A percentile compares a stretch with the other conserved stretches of the same genome.
Evolutionary conservation across 108 stramenopile species (phyloP).

Genomic region (Nitzschia sp.): DNA sequence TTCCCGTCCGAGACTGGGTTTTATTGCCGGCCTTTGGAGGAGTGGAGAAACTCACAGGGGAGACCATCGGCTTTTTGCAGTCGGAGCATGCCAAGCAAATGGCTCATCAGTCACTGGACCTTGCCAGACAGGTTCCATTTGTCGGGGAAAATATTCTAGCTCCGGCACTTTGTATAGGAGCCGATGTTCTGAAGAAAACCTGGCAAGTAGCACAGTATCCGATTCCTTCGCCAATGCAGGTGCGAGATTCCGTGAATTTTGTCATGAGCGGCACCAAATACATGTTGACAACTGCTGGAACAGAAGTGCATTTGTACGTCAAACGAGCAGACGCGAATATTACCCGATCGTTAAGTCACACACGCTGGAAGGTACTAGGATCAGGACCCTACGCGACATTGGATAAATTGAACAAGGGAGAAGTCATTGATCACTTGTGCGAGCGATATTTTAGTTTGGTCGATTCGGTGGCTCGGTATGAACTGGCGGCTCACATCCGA

Average conservation of each 20-base stretch:
- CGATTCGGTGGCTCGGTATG: constrained; percentile 53
- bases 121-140: constrained; percentile 46
- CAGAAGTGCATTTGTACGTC: constrained; percentile 52
- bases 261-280: constrained; percentile 53
- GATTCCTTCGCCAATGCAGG: constrained; percentile 47
- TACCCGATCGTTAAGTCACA: constrained; percentile 54
- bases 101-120: constrained; percentile 33
- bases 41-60: constrained; percentile 38
- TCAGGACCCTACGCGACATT: constrained; percentile 63
- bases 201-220: constrained; percentile 65
- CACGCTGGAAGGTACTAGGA: constrained; percentile 68
- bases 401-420: constrained; percentile 41
- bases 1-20: constrained; percentile 67
- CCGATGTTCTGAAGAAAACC: constrained; percentile 30
- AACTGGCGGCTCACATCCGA: constrained; percentile 60
- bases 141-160: constrained; percentile 52
- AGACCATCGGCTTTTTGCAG: constrained; percentile 48
- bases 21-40: constrained; percentile 60
- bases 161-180: constrained; percentile 43
- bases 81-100: constrained; percentile 34
- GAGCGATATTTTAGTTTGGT: constrained; percentile 55
- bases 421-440: constrained; percentile 67
- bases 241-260: constrained; percentile 53
- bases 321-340: constrained; percentile 63
- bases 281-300: constrained; percentile 31